A percentile compares a stretch with the other conserved stretches of the same genome.
These are phyloP conservation scores for Darksidea phi DNA, from an alignment of 495 filamentous ascomycete species.

Conservation along the genomic window DNA sequence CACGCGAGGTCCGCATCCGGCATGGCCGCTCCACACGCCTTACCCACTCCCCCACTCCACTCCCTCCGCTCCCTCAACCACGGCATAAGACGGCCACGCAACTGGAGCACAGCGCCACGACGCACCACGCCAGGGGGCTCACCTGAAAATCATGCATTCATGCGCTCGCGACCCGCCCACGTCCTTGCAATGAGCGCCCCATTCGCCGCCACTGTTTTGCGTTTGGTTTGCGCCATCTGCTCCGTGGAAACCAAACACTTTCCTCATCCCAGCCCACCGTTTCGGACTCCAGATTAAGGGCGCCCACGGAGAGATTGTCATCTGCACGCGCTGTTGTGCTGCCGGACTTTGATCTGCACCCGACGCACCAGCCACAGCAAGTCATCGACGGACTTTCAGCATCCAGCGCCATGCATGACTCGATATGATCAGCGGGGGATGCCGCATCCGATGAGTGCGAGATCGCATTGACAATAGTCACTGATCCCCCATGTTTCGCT, in stretches of 20 bases:
- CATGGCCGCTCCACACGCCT: not conserved
- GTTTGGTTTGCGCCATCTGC: slow-evolving; percentile 2
- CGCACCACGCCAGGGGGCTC: not conserved
- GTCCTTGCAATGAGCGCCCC: not conserved
- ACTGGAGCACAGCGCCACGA: not conserved
- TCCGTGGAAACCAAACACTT: slow-evolving; percentile 23
- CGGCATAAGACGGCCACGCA: slow-evolving; percentile 3
- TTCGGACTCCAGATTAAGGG: slow-evolving; percentile 22
- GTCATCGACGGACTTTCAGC: too few relatives aligned
- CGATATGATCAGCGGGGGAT: too few relatives aligned
- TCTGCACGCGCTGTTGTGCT: not conserved
- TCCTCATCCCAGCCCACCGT: not conserved
- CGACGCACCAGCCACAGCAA: not conserved
- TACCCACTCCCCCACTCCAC: too few relatives aligned
- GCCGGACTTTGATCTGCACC: not conserved
- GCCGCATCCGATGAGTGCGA: too few relatives aligned
- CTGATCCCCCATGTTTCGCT: too few relatives aligned
- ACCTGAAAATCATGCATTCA: not conserved
- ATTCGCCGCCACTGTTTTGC: not conserved
- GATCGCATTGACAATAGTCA: too few relatives aligned
- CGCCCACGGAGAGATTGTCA: not conserved
- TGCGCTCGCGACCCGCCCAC: not conserved
- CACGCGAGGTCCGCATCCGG: too few relatives aligned
- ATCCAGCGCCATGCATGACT: too few relatives aligned
- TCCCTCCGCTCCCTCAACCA: too few relatives aligned